Conservation (phyloP, 805 yeast species). For the Myxozyma vanderwaltii region DNA sequence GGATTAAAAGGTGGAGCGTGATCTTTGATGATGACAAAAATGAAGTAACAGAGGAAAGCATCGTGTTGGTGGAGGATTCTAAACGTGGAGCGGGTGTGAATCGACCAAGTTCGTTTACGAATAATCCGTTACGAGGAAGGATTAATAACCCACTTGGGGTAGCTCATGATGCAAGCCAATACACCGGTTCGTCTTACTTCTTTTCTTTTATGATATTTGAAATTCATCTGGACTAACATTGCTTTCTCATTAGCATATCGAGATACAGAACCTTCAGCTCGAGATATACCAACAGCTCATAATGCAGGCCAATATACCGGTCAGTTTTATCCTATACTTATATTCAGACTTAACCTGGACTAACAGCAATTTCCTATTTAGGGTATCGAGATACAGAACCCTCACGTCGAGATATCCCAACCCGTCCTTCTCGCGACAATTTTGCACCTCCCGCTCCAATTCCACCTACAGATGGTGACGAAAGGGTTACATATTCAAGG, state of each 20-base stretch:
- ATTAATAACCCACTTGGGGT: conserved; percentile 9
- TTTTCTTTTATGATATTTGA: neutral
- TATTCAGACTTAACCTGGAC: neutral
- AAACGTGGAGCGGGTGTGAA: neutral
- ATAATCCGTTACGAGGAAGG: neutral
- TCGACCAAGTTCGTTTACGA: neutral
- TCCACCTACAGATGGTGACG: neutral
- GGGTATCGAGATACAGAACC: neutral
- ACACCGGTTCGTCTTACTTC: neutral
- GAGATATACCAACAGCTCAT: conserved; percentile 1
- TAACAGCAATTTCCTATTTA: neutral
- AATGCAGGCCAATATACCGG: conserved; percentile 1
- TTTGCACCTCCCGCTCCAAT: neutral
- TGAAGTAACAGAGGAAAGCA: neutral
- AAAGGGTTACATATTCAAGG: conserved; percentile 8
- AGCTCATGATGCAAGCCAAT: conserved; percentile 9
- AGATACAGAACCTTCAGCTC: neutral
- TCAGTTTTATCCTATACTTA: neutral
- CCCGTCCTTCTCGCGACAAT: neutral
- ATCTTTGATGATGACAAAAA: conserved; percentile 10
- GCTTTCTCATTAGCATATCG: neutral
- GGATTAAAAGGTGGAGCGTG: conserved; percentile 23
- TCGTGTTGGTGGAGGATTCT: conserved; percentile 14
- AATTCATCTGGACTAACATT: neutral
- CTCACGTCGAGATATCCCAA: neutral